Base-by-base conservation (phyloP, 2,329 filamentous ascomycete genomes). In the Talaromyces sp. region DNA sequence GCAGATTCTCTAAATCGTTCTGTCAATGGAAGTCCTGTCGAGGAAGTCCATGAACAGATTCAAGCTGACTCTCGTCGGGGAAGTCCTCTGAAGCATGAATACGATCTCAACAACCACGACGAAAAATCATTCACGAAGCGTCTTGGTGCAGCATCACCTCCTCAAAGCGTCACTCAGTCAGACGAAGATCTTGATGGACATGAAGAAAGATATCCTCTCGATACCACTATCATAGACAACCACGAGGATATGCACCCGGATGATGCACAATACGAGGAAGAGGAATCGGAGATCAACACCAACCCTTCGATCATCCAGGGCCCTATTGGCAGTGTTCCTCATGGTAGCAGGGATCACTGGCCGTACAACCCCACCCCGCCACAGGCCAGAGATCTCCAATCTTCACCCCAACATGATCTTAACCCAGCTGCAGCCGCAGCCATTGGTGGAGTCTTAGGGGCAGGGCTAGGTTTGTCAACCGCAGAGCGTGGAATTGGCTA, bases 281-380 rank as follows among this genome's bases (percentile, higher is more conserved):
- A 77, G 4, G 78, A 80, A 65, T 75, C 74, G 13, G 92, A 96
- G 67, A 84, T 92, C 17, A 89, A 87, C 54, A 96, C 93, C 19
- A 96, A 96, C 73, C 92, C 92, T 2, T 97, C 93, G 0, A 84
- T 93, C 59, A 88, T 96, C 47, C 86, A 93, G 69, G 92, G 91
- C 19, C 89, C 89, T 0, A 85, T 90, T 59, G 88, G 87, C 60
- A 87, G 85, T 38, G 74, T 79, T 29, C 75, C 81, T 54, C 81
- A 82, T 69, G 80, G 79, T 56, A 79, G 78, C 67, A 76, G 76
- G 25, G 82, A 84, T 59, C 80, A 83, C 63, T 88, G 86, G 82
- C 82, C 83, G 36, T 85, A 86, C 63, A 81, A 85, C 64, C 78
- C 81, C 11, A 88, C 86, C 1, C 85, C 86, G 1, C 77, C 75